Conservation (phyloP, 352 stramenopile genomes). For the Phytopythium aichiense region DNA sequence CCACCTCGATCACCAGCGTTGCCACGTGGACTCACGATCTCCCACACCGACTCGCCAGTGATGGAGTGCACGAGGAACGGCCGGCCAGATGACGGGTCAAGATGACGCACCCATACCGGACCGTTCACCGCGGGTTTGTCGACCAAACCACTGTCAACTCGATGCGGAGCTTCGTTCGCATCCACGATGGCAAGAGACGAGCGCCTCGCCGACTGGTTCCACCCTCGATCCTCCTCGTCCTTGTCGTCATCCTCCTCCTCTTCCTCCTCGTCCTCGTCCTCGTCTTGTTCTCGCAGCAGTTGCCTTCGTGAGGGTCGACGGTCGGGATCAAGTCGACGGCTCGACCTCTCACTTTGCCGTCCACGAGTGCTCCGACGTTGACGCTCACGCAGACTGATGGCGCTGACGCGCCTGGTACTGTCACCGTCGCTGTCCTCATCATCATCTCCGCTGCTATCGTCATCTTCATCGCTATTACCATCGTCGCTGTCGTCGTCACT, state of each 20-base stretch:
- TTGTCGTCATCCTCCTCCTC: not conserved
- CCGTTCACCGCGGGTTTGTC: conserved; percentile 11
- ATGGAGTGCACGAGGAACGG: conserved; percentile 68
- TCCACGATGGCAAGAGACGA: conserved; percentile 24
- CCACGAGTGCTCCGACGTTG: conserved; percentile 10
- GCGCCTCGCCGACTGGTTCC: not conserved
- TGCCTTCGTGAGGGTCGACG: not conserved
- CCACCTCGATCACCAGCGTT: not conserved
- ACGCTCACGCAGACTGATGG: conserved; percentile 4
- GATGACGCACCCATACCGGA: conserved; percentile 60
- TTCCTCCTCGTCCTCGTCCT: not conserved
- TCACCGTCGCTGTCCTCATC: conserved; percentile 11
- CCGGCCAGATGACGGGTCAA: conserved; percentile 38
- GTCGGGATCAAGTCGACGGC: not conserved
- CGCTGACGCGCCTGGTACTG: not conserved
- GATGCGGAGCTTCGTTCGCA: conserved; percentile 13
- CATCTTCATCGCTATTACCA: conserved; percentile 15
- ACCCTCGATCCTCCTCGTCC: not conserved
- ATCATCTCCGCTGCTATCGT: conserved; percentile 16
- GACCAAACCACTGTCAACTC: not conserved
- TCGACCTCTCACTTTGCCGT: not conserved
- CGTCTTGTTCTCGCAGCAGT: conserved; percentile 2
- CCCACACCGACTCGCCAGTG: conserved; percentile 67
- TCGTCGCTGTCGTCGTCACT: conserved; percentile 18
- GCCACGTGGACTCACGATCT: conserved; percentile 24